These are phyloP conservation scores for Fusarium guadeloupense DNA, from an alignment of 2,329 filamentous ascomycete species.

Conservation along the genomic window DNA sequence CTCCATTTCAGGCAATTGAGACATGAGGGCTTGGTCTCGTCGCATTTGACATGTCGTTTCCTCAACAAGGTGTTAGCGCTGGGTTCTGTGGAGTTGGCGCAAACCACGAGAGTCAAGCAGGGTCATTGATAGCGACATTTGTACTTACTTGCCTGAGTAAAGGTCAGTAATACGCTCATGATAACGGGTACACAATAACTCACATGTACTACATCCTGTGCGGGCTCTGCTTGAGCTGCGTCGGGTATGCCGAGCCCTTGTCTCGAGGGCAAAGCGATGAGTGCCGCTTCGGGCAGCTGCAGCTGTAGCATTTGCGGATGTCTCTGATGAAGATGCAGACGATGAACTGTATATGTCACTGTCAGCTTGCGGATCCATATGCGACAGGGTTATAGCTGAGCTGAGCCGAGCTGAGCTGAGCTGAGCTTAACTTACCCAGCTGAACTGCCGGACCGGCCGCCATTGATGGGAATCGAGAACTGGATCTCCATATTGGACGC, in stretches of 20 bases:
- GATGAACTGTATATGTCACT: constrained; percentile 29
- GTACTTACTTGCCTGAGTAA: constrained; percentile 48
- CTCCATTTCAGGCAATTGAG: constrained; percentile 54
- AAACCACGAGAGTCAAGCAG: not conserved
- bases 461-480: constrained; percentile 47
- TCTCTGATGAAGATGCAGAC: constrained; percentile 18
- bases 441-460: constrained; percentile 28
- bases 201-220: constrained; percentile 52
- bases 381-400: constrained; percentile 11
- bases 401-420: not conserved
- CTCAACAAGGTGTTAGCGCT: constrained; percentile 36
- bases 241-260: constrained; percentile 50
- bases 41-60: constrained; percentile 55
- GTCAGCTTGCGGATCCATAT: constrained; percentile 16
- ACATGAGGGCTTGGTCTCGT: constrained; percentile 53
- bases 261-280: constrained; percentile 52
- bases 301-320: constrained; percentile 26
- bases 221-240: constrained; percentile 52
- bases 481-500: constrained; percentile 50
- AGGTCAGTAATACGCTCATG: constrained; percentile 10
- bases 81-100: not conserved
- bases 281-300: constrained; percentile 42
- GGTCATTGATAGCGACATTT: not conserved
- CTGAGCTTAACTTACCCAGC: constrained; percentile 44
- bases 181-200: constrained; percentile 25